These are phyloP conservation scores for Colletotrichum cuscutae DNA, from an alignment of 2,329 filamentous ascomycete species.

Conservation along the genomic window DNA sequence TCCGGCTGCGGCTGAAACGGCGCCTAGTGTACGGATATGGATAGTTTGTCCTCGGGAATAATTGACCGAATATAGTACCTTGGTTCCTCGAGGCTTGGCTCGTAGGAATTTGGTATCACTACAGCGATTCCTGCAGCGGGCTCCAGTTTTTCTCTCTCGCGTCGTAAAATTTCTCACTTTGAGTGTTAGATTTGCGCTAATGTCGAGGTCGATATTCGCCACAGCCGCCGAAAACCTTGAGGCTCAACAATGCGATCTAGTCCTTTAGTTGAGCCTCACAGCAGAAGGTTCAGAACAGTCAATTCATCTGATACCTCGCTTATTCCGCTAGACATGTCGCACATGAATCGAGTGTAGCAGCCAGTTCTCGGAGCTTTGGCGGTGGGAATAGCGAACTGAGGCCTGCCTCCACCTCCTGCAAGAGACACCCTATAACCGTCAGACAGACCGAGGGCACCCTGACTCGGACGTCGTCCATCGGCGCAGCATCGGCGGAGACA, in stretches of 20 bases:
- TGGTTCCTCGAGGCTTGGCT: neutral
- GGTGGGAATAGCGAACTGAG: neutral
- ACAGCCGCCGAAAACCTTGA: neutral
- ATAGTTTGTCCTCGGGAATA: conserved; percentile 11
- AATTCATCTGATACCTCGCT: neutral
- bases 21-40: neutral
- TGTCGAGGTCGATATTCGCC: neutral
- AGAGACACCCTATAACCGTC: neutral
- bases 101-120: neutral
- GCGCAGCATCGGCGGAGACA: conserved; percentile 31
- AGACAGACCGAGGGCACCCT: conserved; percentile 12
- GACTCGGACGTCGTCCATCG: conserved; percentile 29
- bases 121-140: neutral
- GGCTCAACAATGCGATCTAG: neutral
- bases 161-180: neutral
- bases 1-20: conserved; percentile 20
- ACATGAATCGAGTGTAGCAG: neutral
- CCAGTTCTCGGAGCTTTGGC: neutral
- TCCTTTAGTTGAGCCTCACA: neutral
- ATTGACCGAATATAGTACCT: conserved; percentile 10
- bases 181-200: neutral
- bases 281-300: neutral
- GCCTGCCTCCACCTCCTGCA: neutral
- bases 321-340: neutral
- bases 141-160: neutral